These are phyloP conservation scores for Pelagophyceae sp. DNA, from an alignment of 352 stramenopile genomes.

Conservation along the genomic window DNA sequence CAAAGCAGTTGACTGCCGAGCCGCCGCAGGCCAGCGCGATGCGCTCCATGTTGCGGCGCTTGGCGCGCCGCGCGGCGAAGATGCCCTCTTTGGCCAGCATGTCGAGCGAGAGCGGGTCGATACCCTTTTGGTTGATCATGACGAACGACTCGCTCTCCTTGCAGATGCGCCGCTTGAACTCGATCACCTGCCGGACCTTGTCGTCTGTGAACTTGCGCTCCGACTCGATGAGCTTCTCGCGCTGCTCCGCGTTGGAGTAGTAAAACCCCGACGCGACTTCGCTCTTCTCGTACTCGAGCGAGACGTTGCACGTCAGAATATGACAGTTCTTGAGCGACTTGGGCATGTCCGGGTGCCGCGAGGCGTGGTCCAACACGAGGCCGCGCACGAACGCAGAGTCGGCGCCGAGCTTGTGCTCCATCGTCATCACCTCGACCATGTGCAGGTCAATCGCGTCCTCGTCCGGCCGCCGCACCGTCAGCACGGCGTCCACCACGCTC, in stretches of 20 bases:
- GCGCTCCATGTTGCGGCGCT: conserved; percentile 99
- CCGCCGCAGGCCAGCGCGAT: conserved; percentile 96
- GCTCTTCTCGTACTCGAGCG: conserved; percentile 99
- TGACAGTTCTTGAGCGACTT: conserved; percentile 86
- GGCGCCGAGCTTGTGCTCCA: conserved; percentile 88
- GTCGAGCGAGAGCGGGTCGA: conserved; percentile 95
- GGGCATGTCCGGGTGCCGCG: conserved; percentile 97
- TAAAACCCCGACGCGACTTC: conserved; percentile 97
- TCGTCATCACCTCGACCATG: conserved; percentile 99
- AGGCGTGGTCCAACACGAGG: conserved; percentile 95
- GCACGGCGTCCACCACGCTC: conserved; percentile 91
- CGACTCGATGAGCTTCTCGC: conserved; percentile 91
- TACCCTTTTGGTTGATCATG: conserved; percentile 99
- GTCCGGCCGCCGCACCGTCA: conserved; percentile 71
- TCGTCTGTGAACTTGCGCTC: conserved; percentile 90
- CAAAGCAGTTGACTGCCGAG: conserved; percentile 87
- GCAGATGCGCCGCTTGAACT: conserved; percentile 95
- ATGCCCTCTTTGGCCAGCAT: conserved; percentile 99
- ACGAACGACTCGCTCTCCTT: conserved; percentile 95
- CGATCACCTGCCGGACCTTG: conserved; percentile 88
- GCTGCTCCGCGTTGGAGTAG: conserved; percentile 95
- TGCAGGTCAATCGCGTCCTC: conserved; percentile 84
- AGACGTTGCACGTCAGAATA: conserved; percentile 99
- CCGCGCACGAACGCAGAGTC: conserved; percentile 84
- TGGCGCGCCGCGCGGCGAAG: conserved; percentile 89